Conservation (phyloP, 805 yeast species). For the Candida berthetii region DNA sequence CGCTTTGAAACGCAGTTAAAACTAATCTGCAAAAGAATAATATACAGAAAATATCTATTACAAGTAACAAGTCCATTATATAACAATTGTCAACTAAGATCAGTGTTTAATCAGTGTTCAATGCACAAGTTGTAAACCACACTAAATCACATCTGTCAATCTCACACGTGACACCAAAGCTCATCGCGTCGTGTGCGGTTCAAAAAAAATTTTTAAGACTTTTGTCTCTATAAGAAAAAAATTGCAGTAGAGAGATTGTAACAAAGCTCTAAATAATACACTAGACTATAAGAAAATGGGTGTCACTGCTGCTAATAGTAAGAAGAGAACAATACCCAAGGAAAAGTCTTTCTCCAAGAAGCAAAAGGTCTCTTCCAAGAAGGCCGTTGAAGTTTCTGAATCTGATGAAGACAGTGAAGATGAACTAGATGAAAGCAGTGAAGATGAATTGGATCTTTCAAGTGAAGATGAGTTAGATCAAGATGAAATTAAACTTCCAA, state of each 20-base stretch:
- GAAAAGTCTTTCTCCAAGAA: slow-evolving; percentile 10
- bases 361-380: slow-evolving; percentile 11
- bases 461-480: slow-evolving; percentile 23
- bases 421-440: slow-evolving; percentile 15
- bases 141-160: slow-evolving; percentile 1
- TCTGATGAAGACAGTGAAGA: slow-evolving; percentile 8
- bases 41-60: no score
- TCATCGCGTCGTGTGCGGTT: slow-evolving; percentile 1
- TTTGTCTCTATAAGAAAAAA: no score
- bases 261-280: no score
- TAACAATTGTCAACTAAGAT: no score
- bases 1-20: no score
- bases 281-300: slow-evolving; percentile 8
- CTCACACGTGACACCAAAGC: slow-evolving; percentile 2
- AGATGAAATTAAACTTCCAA: slow-evolving; percentile 19
- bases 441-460: slow-evolving; percentile 14
- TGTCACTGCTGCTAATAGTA: slow-evolving; percentile 3
- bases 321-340: slow-evolving; percentile 12
- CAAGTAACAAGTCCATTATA: no score
- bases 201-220: slow-evolving; percentile 4
- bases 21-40: no score
- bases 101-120: no score
- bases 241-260: background rate
- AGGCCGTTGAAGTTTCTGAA: slow-evolving; percentile 22
- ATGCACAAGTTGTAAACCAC: no score